phyloP scores from a whole-genome alignment of 805 yeast genomes.

The Tetrapisispora arboricola region DNA sequence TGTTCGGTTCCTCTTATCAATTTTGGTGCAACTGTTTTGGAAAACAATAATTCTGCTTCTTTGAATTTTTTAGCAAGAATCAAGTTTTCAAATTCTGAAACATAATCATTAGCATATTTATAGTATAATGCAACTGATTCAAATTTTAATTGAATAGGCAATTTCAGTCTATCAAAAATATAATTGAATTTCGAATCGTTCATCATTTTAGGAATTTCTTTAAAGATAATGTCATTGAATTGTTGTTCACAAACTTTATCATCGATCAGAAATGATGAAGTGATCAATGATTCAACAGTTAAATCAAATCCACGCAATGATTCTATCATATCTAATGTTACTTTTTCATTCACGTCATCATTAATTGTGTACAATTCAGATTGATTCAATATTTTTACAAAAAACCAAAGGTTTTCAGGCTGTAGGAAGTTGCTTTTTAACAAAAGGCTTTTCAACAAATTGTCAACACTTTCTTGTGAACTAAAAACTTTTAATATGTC shows the following conservation, averaged over 20 bases:
- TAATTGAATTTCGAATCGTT: conserved; percentile 1
- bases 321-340: conserved; percentile 38
- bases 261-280: conserved; percentile 45
- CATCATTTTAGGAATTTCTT: conserved; percentile 13
- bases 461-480: conserved; percentile 8
- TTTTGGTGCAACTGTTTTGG: conserved; percentile 59
- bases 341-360: conserved; percentile 27
- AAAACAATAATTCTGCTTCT: conserved; percentile 53
- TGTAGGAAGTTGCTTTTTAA: conserved; percentile 20
- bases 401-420: conserved; percentile 41
- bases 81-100: conserved; percentile 51
- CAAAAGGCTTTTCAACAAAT: conserved; percentile 8
- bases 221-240: conserved; percentile 28
- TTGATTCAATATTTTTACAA: conserved; percentile 37
- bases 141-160: conserved; percentile 41
- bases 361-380: conserved; percentile 20
- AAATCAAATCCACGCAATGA: conserved; percentile 39
- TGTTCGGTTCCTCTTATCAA: conserved; percentile 32
- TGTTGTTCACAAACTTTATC: conserved; percentile 36
- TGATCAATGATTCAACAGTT: conserved; percentile 52
- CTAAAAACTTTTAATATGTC: conserved; percentile 14
- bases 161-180: conserved; percentile 31
- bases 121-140: conserved; percentile 54
- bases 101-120: conserved; percentile 38
- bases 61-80: conserved; percentile 49